Base-by-base conservation (phyloP, 805 yeast species). In the Cyberlindnera xishuangbannaensis region DNA sequence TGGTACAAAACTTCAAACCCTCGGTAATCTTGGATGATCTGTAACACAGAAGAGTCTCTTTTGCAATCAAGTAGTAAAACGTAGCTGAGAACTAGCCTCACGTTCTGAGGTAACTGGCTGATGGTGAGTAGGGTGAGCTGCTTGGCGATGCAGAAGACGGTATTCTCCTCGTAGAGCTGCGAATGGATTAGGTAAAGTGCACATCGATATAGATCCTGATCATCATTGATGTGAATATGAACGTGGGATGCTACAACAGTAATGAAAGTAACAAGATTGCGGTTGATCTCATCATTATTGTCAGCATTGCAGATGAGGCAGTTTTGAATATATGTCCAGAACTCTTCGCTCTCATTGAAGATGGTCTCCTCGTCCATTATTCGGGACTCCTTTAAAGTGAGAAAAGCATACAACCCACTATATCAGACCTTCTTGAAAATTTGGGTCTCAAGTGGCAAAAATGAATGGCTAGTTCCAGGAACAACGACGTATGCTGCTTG, bases 1-100 rank as follows among this genome's bases (percentile, higher is more conserved):
- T 54, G 55, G 40, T 70, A 58, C 9, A 78, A 45, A 1, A 67
- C 68, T 22, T 56, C 56, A 33, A 74, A 69, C 0, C 81, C 82
- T 28, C 69, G 69, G 42, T 61, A 76, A 27, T 75, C 71, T 29
- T 69, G 61, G 43, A 78, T 51, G 24, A 65, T 55, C 25, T 63
- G 67, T 25, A 74, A 45, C 1, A 73, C 58, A 5, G 60, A 46
- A 4, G 61, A 45, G 44, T 72, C 64, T 23, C 51, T 47, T 36
- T 69, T 63, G 12, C 71, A 62, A 40, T 70, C 74, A 33, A 68
- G 53, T 18, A 72, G 48, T 15, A 72, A 44, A 12, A 69, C 50
- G 29, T 67, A 66, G 19, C 70, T 64, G 8, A 68, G 55, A 5
- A 70, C 47, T 21, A 67, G 57, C 30, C 65, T 59, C 51, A 63